Base-by-base conservation (phyloP, 192 early-diverging fungal species). In the Oehlia diaphana region DNA sequence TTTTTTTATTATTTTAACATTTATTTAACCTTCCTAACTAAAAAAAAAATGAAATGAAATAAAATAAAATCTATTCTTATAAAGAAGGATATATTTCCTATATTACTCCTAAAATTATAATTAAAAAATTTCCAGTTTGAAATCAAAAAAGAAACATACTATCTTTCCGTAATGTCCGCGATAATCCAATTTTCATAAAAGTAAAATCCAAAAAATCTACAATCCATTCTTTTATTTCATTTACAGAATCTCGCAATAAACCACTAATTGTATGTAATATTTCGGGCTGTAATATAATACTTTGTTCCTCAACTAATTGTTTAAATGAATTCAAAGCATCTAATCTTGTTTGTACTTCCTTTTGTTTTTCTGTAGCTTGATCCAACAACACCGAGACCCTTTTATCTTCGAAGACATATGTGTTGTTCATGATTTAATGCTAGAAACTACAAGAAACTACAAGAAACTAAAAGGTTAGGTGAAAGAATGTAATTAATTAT, bases 151-250 rank as follows among this genome's bases (percentile, higher is more conserved):
- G 64, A 69, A 78, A 65, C 65, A 78, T 78, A 78, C 76, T 31
- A n/a, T 61, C 61, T 58, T 78, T 62, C 28, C 26, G 16, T 58
- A 44, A 42, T 33, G 28, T 33, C 31, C 65, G 37, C 31, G 7
- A 53, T 16, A 68, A 68, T 19, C 26, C 58, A 23, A 44, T 26
- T 39, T 26, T 53, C 13, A 42, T 49, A 28, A 78, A 49, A 37
- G 44, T 9, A 67, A 16, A 78, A 39, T 78, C 76, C 19, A 78
- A n/a, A 78, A 78, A 78, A 53, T 62, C 65, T 21, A 78, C 62
- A 69, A 47, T 62, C 76, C 76, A 78, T 62, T 78, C 66, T 39
- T 49, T 61, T 39, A 78, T 78, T 28, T 78, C 62, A 42, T 13
- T 23, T 26, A 63, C 68, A 19, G 76, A 31, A 53, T 44, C 76